Conservation (phyloP, 2,329 filamentous ascomycete species). For the Colletotrichum camelliae region DNA sequence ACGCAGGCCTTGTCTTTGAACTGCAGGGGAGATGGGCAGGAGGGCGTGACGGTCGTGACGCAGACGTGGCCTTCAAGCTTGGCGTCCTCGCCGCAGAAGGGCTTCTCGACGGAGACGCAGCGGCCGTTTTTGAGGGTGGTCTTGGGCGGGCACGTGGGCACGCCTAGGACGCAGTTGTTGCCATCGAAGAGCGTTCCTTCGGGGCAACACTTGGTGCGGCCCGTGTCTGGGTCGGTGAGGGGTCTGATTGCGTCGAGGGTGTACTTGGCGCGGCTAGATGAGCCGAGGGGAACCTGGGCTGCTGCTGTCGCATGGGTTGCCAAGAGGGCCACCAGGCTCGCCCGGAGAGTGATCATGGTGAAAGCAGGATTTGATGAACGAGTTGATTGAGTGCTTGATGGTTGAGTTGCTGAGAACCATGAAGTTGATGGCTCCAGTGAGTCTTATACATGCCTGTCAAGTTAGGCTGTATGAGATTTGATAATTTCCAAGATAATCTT, state of each 20-base stretch:
- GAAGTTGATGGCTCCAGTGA: neutral
- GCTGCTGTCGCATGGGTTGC: neutral
- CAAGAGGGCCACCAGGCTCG: neutral
- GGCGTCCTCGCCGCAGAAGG: neutral
- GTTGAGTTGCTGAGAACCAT: neutral
- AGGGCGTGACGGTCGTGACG: neutral
- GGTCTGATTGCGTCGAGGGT: neutral
- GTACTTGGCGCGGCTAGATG: neutral
- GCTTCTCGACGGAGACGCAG: neutral
- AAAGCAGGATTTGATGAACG: fast-evolving
- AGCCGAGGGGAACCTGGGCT: neutral
- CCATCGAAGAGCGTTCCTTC: neutral
- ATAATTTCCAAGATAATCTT: too few relatives aligned
- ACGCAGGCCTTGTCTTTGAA: neutral
- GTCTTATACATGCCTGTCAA: neutral
- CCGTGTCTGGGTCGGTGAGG: neutral
- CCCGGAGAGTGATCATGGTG: neutral
- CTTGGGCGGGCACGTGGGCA: neutral
- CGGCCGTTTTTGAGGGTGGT: neutral
- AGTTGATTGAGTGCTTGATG: neutral
- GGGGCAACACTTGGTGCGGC: neutral
- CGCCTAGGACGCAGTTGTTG: neutral
- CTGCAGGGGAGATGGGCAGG: neutral
- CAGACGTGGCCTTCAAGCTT: neutral
- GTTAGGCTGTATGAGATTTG: too few relatives aligned